Evolutionary conservation across 2,329 filamentous ascomycete species (phyloP), one percentile per base, ranked within the genome.

Genomic region (Aschersonia sp.): DNA sequence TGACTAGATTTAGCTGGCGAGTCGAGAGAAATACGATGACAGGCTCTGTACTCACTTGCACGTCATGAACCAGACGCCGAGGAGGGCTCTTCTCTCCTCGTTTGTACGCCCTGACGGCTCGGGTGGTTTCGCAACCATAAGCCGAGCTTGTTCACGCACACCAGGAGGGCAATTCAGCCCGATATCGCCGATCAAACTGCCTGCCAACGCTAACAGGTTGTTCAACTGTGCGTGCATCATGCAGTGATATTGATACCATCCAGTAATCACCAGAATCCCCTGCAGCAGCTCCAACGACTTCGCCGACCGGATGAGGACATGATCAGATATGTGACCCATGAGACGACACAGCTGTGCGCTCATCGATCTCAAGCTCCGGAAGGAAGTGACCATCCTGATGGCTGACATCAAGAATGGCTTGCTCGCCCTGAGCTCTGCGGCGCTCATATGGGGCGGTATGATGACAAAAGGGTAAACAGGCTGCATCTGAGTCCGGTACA

Each of bases 201-300:
- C 57, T 1, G 73, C 69, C 22, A 79, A 53, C 7, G 69, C 64
- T 3, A 76, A 56, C 4, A 78, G 58, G 46, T 72, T 75, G 53
- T 69, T 68, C 10, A 78, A 56, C 50, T 78, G 75, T 1, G 67
- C 64, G 46, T 76, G 73, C 56, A 70, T 64, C 51, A 74, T 65
- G 52, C 72, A 76, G 54, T 76, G 73, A 46, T 76, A 71, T 44
- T 76, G 73, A 48, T 75, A 74, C 64, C 67, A 76, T 0, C 67
- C 67, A 2, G 73, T 52, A 30, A 75, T 65, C 0, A 75, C 64
- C 3, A 76, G 56, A 4, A 76, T 65, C 0, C 71, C 69, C 47
- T 70, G 63, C 0, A 76, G 57, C 2, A 76, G 55, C 49, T 76
- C 73, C 9, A 76, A 51, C 0, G 72, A 75, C 12, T 71, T 60